These are phyloP conservation scores for Xylariomycetidae sp. DNA, from an alignment of 2,329 filamentous ascomycete genomes.

Conservation along the genomic window DNA sequence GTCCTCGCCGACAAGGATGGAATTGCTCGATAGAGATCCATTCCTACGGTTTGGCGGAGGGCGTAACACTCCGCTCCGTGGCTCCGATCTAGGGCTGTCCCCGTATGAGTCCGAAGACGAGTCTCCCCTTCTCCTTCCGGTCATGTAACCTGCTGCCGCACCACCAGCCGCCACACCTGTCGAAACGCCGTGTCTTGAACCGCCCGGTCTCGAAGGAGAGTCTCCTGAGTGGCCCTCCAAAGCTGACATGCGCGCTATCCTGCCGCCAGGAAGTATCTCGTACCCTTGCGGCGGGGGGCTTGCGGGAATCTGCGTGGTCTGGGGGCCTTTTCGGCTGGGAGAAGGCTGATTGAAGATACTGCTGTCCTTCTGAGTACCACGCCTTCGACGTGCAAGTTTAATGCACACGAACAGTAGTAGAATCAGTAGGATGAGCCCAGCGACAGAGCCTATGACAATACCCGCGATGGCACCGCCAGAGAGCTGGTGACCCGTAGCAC, in stretches of 20 bases:
- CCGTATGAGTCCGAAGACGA: slow-evolving; percentile 69
- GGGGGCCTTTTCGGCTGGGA: slow-evolving; percentile 51
- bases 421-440: slow-evolving; percentile 63
- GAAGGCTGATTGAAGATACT: slow-evolving; percentile 88
- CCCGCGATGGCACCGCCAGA: slow-evolving; percentile 88
- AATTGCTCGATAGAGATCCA: slow-evolving; percentile 85
- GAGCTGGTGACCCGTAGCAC: slow-evolving; percentile 38
- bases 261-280: slow-evolving; percentile 74
- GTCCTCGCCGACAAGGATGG: slow-evolving; percentile 64
- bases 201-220: slow-evolving; percentile 48
- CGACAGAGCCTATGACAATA: slow-evolving; percentile 75
- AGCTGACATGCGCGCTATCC: slow-evolving; percentile 93
- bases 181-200: slow-evolving; percentile 40
- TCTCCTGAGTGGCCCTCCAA: slow-evolving; percentile 69
- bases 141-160: slow-evolving; percentile 43
- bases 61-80: slow-evolving; percentile 48
- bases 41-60: slow-evolving; percentile 63
- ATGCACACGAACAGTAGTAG: slow-evolving; percentile 65
- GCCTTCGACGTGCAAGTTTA: slow-evolving; percentile 44
- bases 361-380: slow-evolving; percentile 58
- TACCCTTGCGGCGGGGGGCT: slow-evolving; percentile 45
- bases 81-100: slow-evolving; percentile 65
- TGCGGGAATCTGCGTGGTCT: slow-evolving; percentile 32
- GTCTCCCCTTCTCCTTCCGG: slow-evolving; percentile 40
- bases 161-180: slow-evolving; percentile 41